Evolutionary conservation across 768 basidiomycete species (phyloP).

Genomic region (Pulveroboletus sp.): DNA sequence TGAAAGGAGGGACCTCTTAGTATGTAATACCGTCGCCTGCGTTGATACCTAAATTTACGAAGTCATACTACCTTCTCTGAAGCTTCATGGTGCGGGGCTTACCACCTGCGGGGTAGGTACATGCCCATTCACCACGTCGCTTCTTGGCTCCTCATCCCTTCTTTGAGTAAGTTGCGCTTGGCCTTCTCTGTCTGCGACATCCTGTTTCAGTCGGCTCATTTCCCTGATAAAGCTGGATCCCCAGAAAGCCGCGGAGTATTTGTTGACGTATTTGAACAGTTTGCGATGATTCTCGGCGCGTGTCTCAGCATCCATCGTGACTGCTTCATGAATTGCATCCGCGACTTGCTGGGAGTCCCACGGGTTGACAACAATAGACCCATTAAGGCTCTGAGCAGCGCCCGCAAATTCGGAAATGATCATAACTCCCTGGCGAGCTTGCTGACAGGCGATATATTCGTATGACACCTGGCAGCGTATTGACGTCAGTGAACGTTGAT

Average conservation of each 20-base stretch:
- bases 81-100: slow-evolving; percentile 32
- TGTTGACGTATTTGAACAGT: slow-evolving; percentile 93
- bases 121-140: slow-evolving; percentile 37
- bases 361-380: slow-evolving; percentile 95
- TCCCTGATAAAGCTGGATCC: slow-evolving; percentile 86
- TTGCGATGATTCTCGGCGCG: slow-evolving; percentile 94
- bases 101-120: slow-evolving; percentile 34
- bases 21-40: slow-evolving; percentile 25
- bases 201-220: slow-evolving; percentile 60
- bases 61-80: slow-evolving; percentile 31
- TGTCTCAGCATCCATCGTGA: slow-evolving; percentile 78
- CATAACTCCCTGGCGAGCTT: slow-evolving; percentile 90
- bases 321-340: slow-evolving; percentile 93
- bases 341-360: slow-evolving; percentile 99
- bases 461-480: slow-evolving; percentile 77
- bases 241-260: slow-evolving; percentile 92
- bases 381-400: slow-evolving; percentile 93
- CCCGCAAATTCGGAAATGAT: slow-evolving; percentile 98
- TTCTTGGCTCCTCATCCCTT: slow-evolving; percentile 37
- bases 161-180: slow-evolving; percentile 34
- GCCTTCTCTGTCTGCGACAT: slow-evolving; percentile 33
- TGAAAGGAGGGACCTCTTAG: slow-evolving; percentile 10
- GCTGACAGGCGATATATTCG: slow-evolving; percentile 96
- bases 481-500: slow-evolving; percentile 9
- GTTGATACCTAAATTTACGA: slow-evolving; percentile 25